Percentiles rank a stretch among this genome's conserved stretches.
These are phyloP conservation scores for Sugiyamaella valdiviana DNA, from an alignment of 805 yeast genomes.

Conservation along the genomic window DNA sequence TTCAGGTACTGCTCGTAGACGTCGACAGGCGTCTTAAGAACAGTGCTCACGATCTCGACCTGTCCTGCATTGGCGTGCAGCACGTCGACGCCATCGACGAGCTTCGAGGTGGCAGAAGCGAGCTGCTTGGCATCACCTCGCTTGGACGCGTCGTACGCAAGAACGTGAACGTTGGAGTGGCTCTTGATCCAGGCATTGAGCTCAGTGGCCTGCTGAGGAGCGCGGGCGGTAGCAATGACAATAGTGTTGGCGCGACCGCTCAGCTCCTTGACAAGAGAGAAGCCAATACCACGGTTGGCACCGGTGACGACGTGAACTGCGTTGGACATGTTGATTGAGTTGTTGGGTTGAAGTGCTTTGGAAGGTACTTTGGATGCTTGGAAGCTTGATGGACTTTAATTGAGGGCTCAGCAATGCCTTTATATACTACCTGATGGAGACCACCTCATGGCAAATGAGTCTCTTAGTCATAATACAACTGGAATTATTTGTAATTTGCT, in stretches of 20 bases:
- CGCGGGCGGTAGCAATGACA: constrained; percentile 27
- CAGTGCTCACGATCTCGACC: neutral
- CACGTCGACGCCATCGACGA: constrained; percentile 1
- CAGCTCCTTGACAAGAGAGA: constrained; percentile 29
- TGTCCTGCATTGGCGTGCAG: constrained; percentile 1
- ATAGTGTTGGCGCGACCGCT: constrained; percentile 20
- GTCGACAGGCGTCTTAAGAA: neutral
- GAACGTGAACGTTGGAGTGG: constrained; percentile 21
- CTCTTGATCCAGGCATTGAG: constrained; percentile 10
- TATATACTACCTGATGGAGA: too few relatives aligned
- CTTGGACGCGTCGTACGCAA: constrained; percentile 21
- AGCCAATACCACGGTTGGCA: constrained; percentile 34
- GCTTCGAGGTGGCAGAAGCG: neutral
- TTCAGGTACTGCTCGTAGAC: neutral
- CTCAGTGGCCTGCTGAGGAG: constrained; percentile 12
- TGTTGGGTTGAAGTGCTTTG: too few relatives aligned
- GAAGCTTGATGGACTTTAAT: too few relatives aligned
- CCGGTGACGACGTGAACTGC: constrained; percentile 33
- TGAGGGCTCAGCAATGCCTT: too few relatives aligned
- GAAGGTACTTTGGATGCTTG: too few relatives aligned
- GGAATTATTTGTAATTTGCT: too few relatives aligned
- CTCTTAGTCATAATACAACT: too few relatives aligned
- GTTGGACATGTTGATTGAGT: constrained; percentile 16
- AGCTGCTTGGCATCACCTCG: neutral
- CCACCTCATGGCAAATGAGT: too few relatives aligned